These are phyloP conservation scores for Syzygium jambos DNA, from an alignment of 345 rosid genomes.

Conservation along the genomic window DNA sequence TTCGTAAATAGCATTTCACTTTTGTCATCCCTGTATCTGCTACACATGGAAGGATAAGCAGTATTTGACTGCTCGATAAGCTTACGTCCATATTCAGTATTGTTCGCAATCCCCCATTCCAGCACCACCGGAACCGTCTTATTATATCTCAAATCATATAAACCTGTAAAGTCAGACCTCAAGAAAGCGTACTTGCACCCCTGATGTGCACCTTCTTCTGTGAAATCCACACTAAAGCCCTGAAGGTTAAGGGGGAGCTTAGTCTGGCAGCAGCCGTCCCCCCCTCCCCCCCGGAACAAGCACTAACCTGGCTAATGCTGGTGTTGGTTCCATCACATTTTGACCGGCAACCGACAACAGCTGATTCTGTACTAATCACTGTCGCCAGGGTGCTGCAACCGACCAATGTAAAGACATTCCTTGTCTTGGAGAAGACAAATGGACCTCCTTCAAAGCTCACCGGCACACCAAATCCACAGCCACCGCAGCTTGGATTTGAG, in stretches of 20 bases:
- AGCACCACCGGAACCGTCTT: background rate
- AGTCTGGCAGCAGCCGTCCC: background rate
- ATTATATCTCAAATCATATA: background rate
- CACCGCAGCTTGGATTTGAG: background rate
- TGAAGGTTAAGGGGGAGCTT: background rate
- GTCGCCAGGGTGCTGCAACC: background rate
- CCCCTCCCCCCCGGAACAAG: background rate
- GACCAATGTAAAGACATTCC: background rate
- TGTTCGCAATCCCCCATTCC: background rate
- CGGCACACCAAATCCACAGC: too few relatives aligned
- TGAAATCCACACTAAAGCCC: background rate
- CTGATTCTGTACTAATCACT: background rate
- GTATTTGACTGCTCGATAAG: fast-evolving
- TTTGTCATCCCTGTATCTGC: fast-evolving
- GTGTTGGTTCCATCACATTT: background rate
- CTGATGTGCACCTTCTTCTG: background rate
- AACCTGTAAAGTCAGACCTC: background rate
- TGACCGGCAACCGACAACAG: background rate
- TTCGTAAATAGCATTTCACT: background rate
- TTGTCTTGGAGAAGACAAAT: background rate
- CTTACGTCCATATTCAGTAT: background rate
- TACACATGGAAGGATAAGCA: fast-evolving
- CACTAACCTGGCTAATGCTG: background rate
- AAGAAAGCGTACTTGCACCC: background rate
- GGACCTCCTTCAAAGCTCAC: background rate